Base-by-base conservation (phyloP, 1,139 yeast genomes). In the Eremothecium coryli region DNA sequence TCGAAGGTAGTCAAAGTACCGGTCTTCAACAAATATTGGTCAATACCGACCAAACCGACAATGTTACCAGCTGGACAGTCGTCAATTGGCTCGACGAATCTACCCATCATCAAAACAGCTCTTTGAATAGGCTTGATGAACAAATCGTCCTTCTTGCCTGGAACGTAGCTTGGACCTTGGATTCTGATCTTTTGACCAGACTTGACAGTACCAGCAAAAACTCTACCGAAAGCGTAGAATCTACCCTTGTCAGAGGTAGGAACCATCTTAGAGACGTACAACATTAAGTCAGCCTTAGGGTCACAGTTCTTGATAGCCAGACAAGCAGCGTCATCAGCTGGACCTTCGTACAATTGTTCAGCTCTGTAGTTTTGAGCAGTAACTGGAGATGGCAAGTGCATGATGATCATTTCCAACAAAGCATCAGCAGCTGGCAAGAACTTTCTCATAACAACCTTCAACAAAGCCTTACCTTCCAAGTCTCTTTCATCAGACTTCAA, bases 31-130 rank as follows among this genome's bases (percentile, higher is more conserved):
- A 90, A 81, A 84, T 86, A 90, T 77, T 90, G 98, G 73, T 90
- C 98, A 61, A 90, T 82, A 86, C 98, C 98, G 61, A 90, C 98
- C 67, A 90, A 76, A 85, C 97, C 98, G 65, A 88, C 80, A 82
- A 90, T 90, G 95, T 90, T 90, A 82, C 98, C 98, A 59, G 97
- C 97, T 66, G 98, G 98, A 74, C 94, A 85, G 74, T 90, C 97
- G 64, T 90, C 98, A 62, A 90, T 90, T 65, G 90, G 88, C 76
- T 90, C 98, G 63, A 84, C 93, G 68, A 73, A 70, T 75, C 96
- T 84, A 66, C 98, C 98, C 98, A 90, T 90, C 98, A 90, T 90
- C 67, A 90, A 79, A 62, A 90, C 98, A 61, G 95, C 90, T 80
- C 98, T 90, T 79, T 90, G 98, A 60, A 90, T 76, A 58, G 96